Percentiles rank a stretch among this genome's conserved stretches.
Evolutionary conservation across 2,329 filamentous ascomycete species (phyloP).

Genomic region (Talaromyces piceae): DNA sequence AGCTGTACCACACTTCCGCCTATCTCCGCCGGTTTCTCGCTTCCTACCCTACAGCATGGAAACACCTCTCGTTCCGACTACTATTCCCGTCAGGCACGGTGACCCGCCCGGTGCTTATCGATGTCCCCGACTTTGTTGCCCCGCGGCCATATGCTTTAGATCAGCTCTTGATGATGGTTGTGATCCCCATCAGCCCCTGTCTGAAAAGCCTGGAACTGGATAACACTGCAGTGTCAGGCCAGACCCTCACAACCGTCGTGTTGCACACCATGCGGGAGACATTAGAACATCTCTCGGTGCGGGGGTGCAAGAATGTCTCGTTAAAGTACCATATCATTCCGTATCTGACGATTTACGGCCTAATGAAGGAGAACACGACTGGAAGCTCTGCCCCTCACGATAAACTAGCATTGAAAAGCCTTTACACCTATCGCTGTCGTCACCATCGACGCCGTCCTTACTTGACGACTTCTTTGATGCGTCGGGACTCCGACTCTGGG

Average conservation of each 20-base stretch:
- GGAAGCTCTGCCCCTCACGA: slow-evolving; percentile 26
- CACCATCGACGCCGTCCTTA: slow-evolving; percentile 55
- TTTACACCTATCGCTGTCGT: slow-evolving; percentile 57
- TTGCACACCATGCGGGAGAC: slow-evolving; percentile 48
- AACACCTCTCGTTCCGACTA: slow-evolving; percentile 52
- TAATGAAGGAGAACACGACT: slow-evolving; percentile 37
- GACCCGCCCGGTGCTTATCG: slow-evolving; percentile 27
- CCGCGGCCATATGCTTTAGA: slow-evolving; percentile 51
- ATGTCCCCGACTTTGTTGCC: slow-evolving; percentile 23
- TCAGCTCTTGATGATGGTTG: slow-evolving; percentile 48
- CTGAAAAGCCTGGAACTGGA: slow-evolving; percentile 52
- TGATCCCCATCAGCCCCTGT: slow-evolving; percentile 50
- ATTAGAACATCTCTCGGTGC: slow-evolving; percentile 52
- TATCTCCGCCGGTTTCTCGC: slow-evolving; percentile 49
- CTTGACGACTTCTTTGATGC: slow-evolving; percentile 47
- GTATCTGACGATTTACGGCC: slow-evolving; percentile 44
- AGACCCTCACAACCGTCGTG: slow-evolving; percentile 49
- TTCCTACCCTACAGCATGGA: slow-evolving; percentile 54
- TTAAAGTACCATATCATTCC: slow-evolving; percentile 59
- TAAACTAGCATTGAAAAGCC: slow-evolving; percentile 48
- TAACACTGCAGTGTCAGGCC: slow-evolving; percentile 54
- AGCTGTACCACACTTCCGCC: slow-evolving; percentile 51
- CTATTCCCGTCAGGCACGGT: slow-evolving; percentile 33
- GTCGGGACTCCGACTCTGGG: slow-evolving; percentile 53
- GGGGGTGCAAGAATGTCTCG: slow-evolving; percentile 58